These are phyloP conservation scores for Mycena alexandri DNA, from an alignment of 768 basidiomycete genomes.

Conservation along the genomic window DNA sequence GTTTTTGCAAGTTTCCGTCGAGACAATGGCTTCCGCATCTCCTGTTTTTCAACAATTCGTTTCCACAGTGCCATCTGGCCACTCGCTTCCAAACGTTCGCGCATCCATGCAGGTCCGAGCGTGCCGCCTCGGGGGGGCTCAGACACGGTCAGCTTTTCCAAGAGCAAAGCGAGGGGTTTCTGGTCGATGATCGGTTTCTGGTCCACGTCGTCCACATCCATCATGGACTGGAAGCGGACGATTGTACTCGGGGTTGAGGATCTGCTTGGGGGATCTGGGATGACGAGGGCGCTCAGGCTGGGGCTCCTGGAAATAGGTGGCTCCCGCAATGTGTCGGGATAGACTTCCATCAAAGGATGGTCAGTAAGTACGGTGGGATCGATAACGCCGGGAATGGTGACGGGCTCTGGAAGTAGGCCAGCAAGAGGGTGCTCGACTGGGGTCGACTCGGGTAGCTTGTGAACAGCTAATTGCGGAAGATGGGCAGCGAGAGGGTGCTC, in stretches of 20 bases:
- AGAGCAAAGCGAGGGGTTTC: constrained; percentile 14
- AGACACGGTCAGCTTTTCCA: constrained; percentile 10
- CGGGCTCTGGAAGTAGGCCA: neutral
- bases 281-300: neutral
- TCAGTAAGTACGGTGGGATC: neutral
- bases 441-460: neutral
- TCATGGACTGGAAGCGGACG: neutral
- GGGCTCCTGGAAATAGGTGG: neutral
- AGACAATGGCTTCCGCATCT: constrained; percentile 21
- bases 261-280: constrained; percentile 6
- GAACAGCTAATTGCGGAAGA: neutral
- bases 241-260: neutral
- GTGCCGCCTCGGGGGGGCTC: constrained; percentile 14
- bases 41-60: constrained; percentile 15
- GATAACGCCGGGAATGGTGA: no score
- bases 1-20: constrained; percentile 17
- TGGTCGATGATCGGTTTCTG: constrained; percentile 9
- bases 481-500: neutral
- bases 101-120: constrained; percentile 29
- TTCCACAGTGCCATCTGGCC: constrained; percentile 9
- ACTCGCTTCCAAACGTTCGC: constrained; percentile 8
- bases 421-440: neutral
- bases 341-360: neutral
- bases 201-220: constrained; percentile 13
- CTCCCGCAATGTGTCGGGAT: neutral